Conservation (phyloP, 495 filamentous ascomycete species). For the Friedmanniomyces simplex region DNA sequence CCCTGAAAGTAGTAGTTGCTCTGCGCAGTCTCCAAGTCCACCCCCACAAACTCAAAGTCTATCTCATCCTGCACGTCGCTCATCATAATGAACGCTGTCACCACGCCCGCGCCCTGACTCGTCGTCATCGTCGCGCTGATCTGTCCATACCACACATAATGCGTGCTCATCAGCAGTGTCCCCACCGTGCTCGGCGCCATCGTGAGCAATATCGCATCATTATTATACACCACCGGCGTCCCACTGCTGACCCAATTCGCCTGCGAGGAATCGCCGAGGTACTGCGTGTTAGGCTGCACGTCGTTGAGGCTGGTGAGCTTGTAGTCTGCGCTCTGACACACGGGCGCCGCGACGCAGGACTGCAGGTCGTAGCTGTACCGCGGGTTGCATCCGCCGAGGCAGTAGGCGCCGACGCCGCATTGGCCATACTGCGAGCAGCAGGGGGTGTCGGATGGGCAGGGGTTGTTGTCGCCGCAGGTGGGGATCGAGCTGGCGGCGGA, state of each 20-base stretch:
- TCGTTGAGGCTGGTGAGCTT: conserved; percentile 58
- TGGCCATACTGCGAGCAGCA: conserved; percentile 96
- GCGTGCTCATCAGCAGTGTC: conserved; percentile 77
- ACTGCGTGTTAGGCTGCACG: conserved; percentile 58
- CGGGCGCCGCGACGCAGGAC: conserved; percentile 75
- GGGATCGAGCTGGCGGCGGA: not conserved
- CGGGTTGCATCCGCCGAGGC: conserved; percentile 90
- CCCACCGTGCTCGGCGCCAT: conserved; percentile 74
- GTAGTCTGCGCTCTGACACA: conserved; percentile 66
- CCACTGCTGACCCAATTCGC: conserved; percentile 87
- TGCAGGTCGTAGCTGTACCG: conserved; percentile 67
- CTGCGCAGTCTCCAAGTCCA: conserved; percentile 65
- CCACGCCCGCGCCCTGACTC: conserved; percentile 72
- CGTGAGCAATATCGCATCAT: conserved; percentile 61
- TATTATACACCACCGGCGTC: conserved; percentile 51
- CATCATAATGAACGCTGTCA: conserved; percentile 90
- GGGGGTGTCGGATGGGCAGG: conserved; percentile 64
- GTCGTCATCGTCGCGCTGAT: conserved; percentile 80
- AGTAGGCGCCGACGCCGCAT: conserved; percentile 90
- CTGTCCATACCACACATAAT: conserved; percentile 96
- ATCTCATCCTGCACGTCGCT: conserved; percentile 96
- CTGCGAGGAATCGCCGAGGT: conserved; percentile 68
- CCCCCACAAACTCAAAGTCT: conserved; percentile 89
- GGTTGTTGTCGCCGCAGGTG: conserved; percentile 46
- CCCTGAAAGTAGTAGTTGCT: conserved; percentile 98